Base-by-base conservation (phyloP, 2,329 filamentous ascomycete species). In the Blastomyces parvus region DNA sequence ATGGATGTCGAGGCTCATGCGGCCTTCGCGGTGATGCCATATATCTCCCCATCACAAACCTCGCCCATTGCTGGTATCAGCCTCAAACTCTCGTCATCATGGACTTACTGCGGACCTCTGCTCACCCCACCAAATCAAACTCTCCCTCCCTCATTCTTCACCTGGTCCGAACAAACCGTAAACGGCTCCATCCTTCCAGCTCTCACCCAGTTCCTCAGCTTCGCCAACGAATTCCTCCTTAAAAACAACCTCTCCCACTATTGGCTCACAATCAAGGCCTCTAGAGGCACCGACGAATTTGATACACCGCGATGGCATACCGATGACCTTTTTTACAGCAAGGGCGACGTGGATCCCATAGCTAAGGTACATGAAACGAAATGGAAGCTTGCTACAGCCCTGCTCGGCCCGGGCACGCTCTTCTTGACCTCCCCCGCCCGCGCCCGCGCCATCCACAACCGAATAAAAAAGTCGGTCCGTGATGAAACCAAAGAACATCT, bases 311-410 rank as follows among this genome's bases (percentile, higher is more conserved):
- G 80, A 57, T 82, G 80, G 80, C 80, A 82, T 64, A 78, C 78
- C 0, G 80, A 82, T 65, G 79, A 82, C 62, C 69, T 79, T 19
- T 82, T 82, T 69, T 82, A 75, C 60, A 59, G 42, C 40, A 48
- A 33, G 25, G 58, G 17, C 3, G 14, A 27, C 27, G 5, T 27
- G 9, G 27, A 30, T 17, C 58, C 40, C 58, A 46, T 22, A 22
- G 13, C 17, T 19, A 42, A 42, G 14, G 36, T 25, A 25, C 25
- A 7, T 17, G 58, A 59, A 55, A 78, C 78, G n/a, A 72, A 78
- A 66, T 82, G 79, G 79, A 82, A 82, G 70, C 72, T 82, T 0
- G 78, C 77, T 66, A 75, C 79, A 2, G 78, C 79, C 0, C 73
- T 82, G 11, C 73, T 81, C 0, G 80, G 80, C 2, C 78, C 80